Evolutionary conservation across 768 basidiomycete genomes (phyloP), one percentile per base, ranked within the genome.

Genomic region (Sporobolomyces pararoseus): DNA sequence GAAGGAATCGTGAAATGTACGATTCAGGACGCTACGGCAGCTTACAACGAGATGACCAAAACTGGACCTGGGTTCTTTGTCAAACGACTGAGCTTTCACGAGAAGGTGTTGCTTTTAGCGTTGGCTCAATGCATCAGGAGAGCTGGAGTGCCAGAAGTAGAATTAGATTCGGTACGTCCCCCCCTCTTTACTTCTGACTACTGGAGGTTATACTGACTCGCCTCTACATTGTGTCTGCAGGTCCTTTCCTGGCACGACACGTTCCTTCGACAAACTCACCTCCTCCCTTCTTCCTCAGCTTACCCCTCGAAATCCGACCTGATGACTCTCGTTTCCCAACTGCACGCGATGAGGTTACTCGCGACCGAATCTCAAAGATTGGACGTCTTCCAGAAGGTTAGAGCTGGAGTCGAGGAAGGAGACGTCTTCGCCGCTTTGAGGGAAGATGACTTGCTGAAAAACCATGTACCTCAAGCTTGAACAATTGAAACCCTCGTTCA

Each of bases 21-120:
- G 60, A 75, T 75, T 9, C 58, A 63, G 27, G 76, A 79, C 59
- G 76, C 75, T 52, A 61, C 65, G 4, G 53, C 60, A 14, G 75
- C 77, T 7, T 71, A 76, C 51, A 71, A 74, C 49, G 78, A 73
- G 50, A 78, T 78, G 77, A 78, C 75, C 35, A 66, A 62, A 27
- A 67, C 66, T 44, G 78, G 77, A 0, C 66, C 74, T 23, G 61
- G 66, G 23, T 54, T 70, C 14, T 78, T 75, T 17, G 69, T 79
- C 6, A 64, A 70, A 21, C 50, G 58, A 31, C 32, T 57, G 6
- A 66, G 75, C 37, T 50, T 77, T 14, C 74, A 75, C 55, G 61
- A 74, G 52, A 76, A 77, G 61, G 74, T 78, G 39, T 64, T 78
- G 63, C 57, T 79, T 23, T 67, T 78, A 10, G 76, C 77, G 0